A percentile compares a stretch with the other conserved stretches of the same genome.
Evolutionary conservation across 2,329 filamentous ascomycete species (phyloP).

Genomic region (Aspergillus amoenus): DNA sequence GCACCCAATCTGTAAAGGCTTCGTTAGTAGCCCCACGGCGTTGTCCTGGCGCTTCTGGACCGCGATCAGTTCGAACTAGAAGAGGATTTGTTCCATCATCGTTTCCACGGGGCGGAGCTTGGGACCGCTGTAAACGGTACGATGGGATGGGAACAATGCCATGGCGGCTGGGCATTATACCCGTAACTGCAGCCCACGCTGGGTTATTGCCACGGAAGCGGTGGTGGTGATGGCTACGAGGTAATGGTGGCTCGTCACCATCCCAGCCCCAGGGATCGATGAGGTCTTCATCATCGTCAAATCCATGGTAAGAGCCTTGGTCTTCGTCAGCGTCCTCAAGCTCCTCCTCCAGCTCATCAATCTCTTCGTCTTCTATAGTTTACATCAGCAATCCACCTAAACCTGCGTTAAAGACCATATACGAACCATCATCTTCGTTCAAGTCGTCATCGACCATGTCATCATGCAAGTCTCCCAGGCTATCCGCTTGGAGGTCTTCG

Average conservation of each 20-base stretch:
- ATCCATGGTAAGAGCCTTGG: constrained; percentile 41
- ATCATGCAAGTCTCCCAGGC: constrained; percentile 49
- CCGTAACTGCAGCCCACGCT: constrained; percentile 64
- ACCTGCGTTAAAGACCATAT: neutral
- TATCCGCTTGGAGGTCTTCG: constrained; percentile 45
- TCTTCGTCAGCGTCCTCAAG: constrained; percentile 47
- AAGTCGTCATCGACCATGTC: constrained; percentile 56
- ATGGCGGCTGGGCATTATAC: constrained; percentile 55
- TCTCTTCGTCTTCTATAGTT: constrained; percentile 58
- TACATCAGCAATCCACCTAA: constrained; percentile 25
- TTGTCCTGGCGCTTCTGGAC: constrained; percentile 33
- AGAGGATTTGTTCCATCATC: constrained; percentile 88
- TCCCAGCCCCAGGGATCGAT: constrained; percentile 52
- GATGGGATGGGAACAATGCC: constrained; percentile 41
- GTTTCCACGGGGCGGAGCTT: constrained; percentile 53
- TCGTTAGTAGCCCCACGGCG: constrained; percentile 38
- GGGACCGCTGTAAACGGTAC: constrained; percentile 46
- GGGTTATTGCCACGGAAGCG: constrained; percentile 60
- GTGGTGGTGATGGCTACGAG: constrained; percentile 47
- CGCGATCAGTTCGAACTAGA: constrained; percentile 61
- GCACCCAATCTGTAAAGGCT: constrained; percentile 53
- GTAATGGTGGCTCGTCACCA: constrained; percentile 51
- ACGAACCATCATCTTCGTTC: constrained; percentile 56
- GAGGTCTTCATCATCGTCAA: constrained; percentile 40
- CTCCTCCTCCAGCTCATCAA: constrained; percentile 48